Conservation (phyloP, 2,329 filamentous ascomycete genomes). For the Monosporascus cannonballus region DNA sequence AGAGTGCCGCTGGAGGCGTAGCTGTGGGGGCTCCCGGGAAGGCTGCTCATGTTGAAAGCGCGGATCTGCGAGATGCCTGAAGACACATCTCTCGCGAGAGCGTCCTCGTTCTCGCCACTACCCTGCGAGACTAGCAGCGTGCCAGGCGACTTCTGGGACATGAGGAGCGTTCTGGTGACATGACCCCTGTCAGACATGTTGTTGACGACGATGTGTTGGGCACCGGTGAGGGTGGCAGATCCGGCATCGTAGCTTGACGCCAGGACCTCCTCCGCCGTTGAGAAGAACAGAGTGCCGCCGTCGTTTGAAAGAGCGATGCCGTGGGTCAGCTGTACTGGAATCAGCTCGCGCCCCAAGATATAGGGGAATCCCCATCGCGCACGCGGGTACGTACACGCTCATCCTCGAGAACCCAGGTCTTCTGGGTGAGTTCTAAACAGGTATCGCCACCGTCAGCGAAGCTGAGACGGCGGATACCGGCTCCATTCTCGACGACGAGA, state of each 20-base stretch:
- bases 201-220: constrained; percentile 47
- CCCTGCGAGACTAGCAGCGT: constrained; percentile 62
- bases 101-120: constrained; percentile 57
- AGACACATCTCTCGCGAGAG: constrained; percentile 38
- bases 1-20: constrained; percentile 42
- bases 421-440: constrained; percentile 21
- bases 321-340: constrained; percentile 42
- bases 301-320: constrained; percentile 48
- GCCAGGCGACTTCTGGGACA: constrained; percentile 49
- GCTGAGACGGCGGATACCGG: constrained; percentile 27
- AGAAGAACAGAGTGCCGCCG: constrained; percentile 49
- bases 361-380: not conserved
- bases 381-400: not conserved
- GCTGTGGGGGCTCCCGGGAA: constrained; percentile 22
- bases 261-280: constrained; percentile 50
- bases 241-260: constrained; percentile 58
- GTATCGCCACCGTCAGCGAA: constrained; percentile 23
- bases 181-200: constrained; percentile 59
- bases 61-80: constrained; percentile 53
- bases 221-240: constrained; percentile 33
- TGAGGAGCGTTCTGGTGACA: constrained; percentile 59
- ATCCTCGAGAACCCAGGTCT: constrained; percentile 5
- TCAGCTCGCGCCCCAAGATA: not conserved
- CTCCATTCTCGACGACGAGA: constrained; percentile 26
- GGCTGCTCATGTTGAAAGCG: constrained; percentile 39